Percentiles rank a stretch among this genome's conserved stretches.
Evolutionary conservation across 306 rosid genomes (phyloP).

Genomic region (Vigna unguiculata): DNA sequence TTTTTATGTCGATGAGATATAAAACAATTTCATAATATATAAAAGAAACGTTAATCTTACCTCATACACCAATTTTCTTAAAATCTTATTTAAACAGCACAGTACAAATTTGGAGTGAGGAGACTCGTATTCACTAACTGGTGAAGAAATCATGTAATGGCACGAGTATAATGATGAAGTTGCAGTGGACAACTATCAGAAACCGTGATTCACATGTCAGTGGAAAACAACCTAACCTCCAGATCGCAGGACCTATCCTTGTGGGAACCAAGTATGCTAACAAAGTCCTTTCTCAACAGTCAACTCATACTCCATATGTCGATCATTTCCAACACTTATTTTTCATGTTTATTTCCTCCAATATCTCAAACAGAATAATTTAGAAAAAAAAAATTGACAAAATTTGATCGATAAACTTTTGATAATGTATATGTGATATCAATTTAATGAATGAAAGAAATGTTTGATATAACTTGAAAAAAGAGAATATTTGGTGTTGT

Average conservation of each 20-base stretch:
- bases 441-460: too few relatives aligned
- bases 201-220: constrained; percentile 15
- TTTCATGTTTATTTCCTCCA: constrained; percentile 35
- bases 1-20: too few relatives aligned
- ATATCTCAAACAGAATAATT: constrained; percentile 5
- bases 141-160: constrained; percentile 6
- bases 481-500: too few relatives aligned
- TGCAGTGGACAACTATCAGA: constrained; percentile 23
- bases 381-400: background rate
- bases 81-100: constrained; percentile 20
- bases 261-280: background rate
- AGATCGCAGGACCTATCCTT: constrained; percentile 1
- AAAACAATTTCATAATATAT: too few relatives aligned
- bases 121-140: constrained; percentile 27
- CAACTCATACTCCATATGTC: background rate
- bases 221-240: constrained; percentile 21
- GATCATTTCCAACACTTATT: background rate
- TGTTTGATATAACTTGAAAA: too few relatives aligned
- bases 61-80: too few relatives aligned
- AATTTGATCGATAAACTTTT: too few relatives aligned
- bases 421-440: too few relatives aligned
- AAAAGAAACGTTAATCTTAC: too few relatives aligned
- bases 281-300: background rate
- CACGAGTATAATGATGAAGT: background rate
- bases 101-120: constrained; percentile 19